phyloP scores from a whole-genome alignment of 2,329 filamentous ascomycete genomes.

The Nemania sp. region DNA sequence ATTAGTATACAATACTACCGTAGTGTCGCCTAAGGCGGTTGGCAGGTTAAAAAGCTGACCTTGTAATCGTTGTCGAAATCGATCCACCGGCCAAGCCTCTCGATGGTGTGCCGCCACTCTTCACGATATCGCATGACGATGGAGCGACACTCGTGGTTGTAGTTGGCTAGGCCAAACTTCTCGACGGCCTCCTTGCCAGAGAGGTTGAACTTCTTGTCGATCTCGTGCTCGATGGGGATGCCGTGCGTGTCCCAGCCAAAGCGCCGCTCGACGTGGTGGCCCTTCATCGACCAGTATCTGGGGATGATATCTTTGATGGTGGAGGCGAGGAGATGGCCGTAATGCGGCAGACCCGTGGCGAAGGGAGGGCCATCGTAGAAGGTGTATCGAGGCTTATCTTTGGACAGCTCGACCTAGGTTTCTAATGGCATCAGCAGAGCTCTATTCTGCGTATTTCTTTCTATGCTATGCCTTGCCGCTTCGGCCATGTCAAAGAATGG shows the following conservation, averaged over 20 bases:
- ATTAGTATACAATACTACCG: slow-evolving; percentile 22
- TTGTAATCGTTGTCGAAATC: slow-evolving; percentile 99
- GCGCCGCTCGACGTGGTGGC: slow-evolving; percentile 85
- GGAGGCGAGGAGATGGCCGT: slow-evolving; percentile 79
- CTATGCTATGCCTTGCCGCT: too few species aligned
- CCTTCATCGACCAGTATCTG: slow-evolving; percentile 97
- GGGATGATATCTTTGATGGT: slow-evolving; percentile 98
- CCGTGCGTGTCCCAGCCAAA: slow-evolving; percentile 98
- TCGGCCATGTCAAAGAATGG: too few species aligned
- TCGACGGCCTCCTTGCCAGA: slow-evolving; percentile 85
- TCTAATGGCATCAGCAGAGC: slow-evolving; percentile 22
- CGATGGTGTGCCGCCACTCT: slow-evolving; percentile 88
- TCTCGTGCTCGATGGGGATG: slow-evolving; percentile 93
- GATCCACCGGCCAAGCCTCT: slow-evolving; percentile 90
- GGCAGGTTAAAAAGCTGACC: slow-evolving; percentile 48
- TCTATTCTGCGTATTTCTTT: slow-evolving; percentile 28
- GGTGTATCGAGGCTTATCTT: slow-evolving; percentile 81
- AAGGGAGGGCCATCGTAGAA: slow-evolving; percentile 92
- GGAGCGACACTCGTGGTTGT: slow-evolving; percentile 88
- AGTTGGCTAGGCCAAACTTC: slow-evolving; percentile 83
- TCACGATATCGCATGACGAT: slow-evolving; percentile 90
- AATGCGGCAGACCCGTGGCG: slow-evolving; percentile 71
- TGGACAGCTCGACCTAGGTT: slow-evolving; percentile 73
- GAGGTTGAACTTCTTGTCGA: slow-evolving; percentile 93
- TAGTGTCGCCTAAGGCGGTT: background rate